Conservation (phyloP, 345 rosid genomes). For the Aurinia saxatilis region DNA sequence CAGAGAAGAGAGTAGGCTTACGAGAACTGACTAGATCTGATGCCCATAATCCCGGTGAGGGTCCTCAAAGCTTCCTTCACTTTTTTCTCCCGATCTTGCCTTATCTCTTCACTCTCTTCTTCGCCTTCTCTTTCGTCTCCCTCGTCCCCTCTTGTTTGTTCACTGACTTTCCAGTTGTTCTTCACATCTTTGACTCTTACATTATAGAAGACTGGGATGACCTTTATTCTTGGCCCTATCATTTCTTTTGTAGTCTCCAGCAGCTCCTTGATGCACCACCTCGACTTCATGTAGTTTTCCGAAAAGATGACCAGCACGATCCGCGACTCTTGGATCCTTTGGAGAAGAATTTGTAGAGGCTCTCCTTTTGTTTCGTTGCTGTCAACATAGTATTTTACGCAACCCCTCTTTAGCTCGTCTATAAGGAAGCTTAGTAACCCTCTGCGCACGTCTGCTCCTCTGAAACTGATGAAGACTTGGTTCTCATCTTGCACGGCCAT, state of each 20-base stretch:
- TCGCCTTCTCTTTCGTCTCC: not conserved
- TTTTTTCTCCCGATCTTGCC: not conserved
- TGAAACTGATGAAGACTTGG: slow-evolving; percentile 13
- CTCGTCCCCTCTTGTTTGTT: not conserved
- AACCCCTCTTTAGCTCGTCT: not conserved
- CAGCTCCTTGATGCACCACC: slow-evolving; percentile 20
- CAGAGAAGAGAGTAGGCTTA: not conserved
- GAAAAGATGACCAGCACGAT: slow-evolving; percentile 15
- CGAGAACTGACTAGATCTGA: not conserved
- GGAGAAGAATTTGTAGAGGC: not conserved
- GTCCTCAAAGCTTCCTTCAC: not conserved
- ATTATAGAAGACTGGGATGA: slow-evolving; percentile 19
- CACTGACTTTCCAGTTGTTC: not conserved
- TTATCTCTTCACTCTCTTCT: not conserved
- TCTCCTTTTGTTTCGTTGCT: not conserved
- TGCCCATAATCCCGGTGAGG: not conserved
- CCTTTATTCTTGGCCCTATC: not conserved
- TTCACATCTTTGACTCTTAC: not conserved
- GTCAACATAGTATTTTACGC: not conserved
- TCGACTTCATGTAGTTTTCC: not conserved
- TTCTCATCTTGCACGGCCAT: not conserved
- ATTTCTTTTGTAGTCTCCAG: not conserved
- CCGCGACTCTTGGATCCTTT: slow-evolving; percentile 2
- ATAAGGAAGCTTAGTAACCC: slow-evolving; percentile 1
- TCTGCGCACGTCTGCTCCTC: slow-evolving; percentile 5